Evolutionary conservation across 208 protist species (phyloP).

Genomic region (Crithidia expoeki): DNA sequence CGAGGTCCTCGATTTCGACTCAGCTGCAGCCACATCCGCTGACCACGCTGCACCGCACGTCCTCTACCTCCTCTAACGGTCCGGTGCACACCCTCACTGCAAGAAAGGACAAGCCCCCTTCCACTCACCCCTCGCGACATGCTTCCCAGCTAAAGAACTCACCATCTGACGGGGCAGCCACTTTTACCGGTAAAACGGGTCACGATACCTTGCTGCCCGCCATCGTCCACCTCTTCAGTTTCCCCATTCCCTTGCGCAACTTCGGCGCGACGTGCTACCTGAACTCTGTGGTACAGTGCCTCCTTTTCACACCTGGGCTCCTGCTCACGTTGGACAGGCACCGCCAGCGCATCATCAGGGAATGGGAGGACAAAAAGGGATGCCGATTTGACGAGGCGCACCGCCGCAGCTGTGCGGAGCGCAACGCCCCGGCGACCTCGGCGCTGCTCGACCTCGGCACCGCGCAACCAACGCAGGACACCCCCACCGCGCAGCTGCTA

Average conservation of each 20-base stretch:
- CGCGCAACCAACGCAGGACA: neutral
- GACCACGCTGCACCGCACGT: neutral
- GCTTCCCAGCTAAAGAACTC: neutral
- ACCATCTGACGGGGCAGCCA: neutral
- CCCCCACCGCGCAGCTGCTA: conserved; percentile 40
- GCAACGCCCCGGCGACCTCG: conserved; percentile 35
- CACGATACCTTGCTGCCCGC: neutral
- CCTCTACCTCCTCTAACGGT: neutral
- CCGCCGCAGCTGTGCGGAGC: conserved; percentile 20
- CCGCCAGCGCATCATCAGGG: conserved; percentile 28
- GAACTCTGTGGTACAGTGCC: conserved; percentile 95
- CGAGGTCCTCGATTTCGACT: neutral
- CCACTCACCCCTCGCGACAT: neutral
- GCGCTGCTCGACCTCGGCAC: conserved; percentile 57
- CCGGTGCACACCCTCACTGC: neutral
- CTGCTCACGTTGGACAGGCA: conserved; percentile 37
- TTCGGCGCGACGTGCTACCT: conserved; percentile 97
- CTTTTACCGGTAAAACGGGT: neutral
- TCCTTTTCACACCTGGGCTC: conserved; percentile 71
- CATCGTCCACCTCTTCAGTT: conserved; percentile 6
- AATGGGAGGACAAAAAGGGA: conserved; percentile 14
- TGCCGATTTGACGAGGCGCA: conserved; percentile 4
- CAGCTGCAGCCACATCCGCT: conserved; percentile 14
- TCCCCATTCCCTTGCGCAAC: conserved; percentile 75
- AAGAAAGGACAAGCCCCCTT: neutral